These are phyloP conservation scores for Trichoderma polysporum DNA, from an alignment of 2,329 filamentous ascomycete genomes.

Conservation along the genomic window DNA sequence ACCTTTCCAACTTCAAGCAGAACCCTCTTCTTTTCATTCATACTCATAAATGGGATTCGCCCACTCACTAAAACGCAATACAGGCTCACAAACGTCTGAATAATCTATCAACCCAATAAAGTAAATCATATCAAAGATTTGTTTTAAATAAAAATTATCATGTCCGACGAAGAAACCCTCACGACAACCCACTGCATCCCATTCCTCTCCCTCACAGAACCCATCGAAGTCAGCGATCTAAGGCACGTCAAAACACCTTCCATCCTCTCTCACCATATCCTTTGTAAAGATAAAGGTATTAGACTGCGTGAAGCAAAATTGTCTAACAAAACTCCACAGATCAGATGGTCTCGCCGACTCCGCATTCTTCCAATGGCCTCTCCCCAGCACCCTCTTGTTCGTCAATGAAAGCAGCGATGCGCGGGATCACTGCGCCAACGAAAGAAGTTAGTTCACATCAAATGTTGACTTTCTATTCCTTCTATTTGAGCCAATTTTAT, in stretches of 20 bases:
- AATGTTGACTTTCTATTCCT: not conserved
- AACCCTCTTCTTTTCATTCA: not conserved
- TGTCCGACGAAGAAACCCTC: constrained; percentile 37
- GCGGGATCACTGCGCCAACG: constrained; percentile 76
- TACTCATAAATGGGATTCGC: not conserved
- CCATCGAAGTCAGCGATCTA: constrained; percentile 47
- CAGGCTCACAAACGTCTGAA: not conserved
- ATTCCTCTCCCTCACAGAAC: constrained; percentile 39
- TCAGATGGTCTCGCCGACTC: constrained; percentile 29
- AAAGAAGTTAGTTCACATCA: constrained; percentile 55
- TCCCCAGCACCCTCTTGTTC: constrained; percentile 68
- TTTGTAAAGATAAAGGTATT: too few species aligned
- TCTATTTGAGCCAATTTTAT: not conserved
- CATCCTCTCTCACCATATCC: not conserved
- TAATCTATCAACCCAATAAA: not conserved
- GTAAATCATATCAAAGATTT: not conserved
- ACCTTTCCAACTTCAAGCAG: not conserved
- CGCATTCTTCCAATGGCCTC: constrained; percentile 60
- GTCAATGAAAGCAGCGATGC: constrained; percentile 74
- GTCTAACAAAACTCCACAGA: constrained; percentile 11
- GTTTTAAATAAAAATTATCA: constrained; percentile 17
- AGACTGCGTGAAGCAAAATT: too few species aligned
- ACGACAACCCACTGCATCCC: constrained; percentile 41
- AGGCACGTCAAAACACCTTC: constrained; percentile 31
- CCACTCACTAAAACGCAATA: not conserved